phyloP scores from a whole-genome alignment of 208 protist species.

The Acanthamoeba royreba region DNA sequence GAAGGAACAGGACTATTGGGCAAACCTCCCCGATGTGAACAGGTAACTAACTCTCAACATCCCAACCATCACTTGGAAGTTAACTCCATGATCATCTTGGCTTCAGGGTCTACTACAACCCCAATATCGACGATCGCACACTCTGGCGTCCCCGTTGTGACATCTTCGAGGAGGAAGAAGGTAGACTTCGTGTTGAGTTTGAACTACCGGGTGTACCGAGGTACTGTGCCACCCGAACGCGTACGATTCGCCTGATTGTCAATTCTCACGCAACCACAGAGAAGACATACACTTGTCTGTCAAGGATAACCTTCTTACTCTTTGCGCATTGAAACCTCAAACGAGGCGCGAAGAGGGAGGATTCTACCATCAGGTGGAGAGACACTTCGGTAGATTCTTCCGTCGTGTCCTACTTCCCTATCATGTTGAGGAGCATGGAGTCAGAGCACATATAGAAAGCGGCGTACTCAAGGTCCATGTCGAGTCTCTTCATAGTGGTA shows the following conservation, averaged over 20 bases:
- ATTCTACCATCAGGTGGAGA: conserved; percentile 22
- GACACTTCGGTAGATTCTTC: conserved; percentile 19
- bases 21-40: neutral
- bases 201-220: neutral
- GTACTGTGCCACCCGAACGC: neutral
- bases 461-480: neutral
- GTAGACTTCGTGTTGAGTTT: conserved; percentile 17
- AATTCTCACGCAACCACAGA: neutral
- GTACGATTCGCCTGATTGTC: neutral
- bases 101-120: conserved; percentile 2
- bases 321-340: conserved; percentile 4
- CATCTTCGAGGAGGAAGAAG: neutral
- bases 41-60: neutral
- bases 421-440: neutral
- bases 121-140: neutral
- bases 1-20: neutral
- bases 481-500: neutral
- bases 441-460: neutral
- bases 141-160: neutral
- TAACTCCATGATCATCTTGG: neutral
- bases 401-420: neutral
- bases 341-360: neutral
- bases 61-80: too few species aligned
- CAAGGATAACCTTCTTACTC: neutral
- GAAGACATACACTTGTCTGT: neutral